Percentiles rank a stretch among this genome's conserved stretches.
Evolutionary conservation across 1,139 yeast species (phyloP).

Genomic region (Protomyces macrosporus): DNA sequence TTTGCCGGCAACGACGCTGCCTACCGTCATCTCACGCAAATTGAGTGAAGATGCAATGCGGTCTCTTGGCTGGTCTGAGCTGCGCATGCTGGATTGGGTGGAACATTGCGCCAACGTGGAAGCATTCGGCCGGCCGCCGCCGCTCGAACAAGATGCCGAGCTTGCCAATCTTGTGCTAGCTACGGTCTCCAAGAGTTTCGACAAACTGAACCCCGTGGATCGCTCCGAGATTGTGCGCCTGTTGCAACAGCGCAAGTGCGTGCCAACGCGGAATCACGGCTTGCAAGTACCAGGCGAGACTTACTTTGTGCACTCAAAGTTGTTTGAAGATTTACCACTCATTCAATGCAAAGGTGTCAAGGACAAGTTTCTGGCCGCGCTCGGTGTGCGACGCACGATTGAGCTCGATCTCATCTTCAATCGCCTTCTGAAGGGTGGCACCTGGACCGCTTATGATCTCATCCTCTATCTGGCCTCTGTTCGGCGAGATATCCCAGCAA

Average conservation of each 20-base stretch:
- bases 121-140: conserved; percentile 5
- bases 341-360: conserved; percentile 36
- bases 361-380: conserved; percentile 36
- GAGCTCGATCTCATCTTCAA: conserved; percentile 43
- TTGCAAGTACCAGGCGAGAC: conserved; percentile 40
- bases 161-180: conserved; percentile 37
- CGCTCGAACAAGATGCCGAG: conserved; percentile 33
- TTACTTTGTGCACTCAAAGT: conserved; percentile 37
- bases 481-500: conserved; percentile 19
- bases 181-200: conserved; percentile 36
- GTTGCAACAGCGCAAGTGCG: conserved; percentile 36
- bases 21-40: conserved; percentile 33
- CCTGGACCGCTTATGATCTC: conserved; percentile 42
- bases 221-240: conserved; percentile 30
- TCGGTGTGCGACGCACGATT: conserved; percentile 43
- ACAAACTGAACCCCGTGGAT: conserved; percentile 27
- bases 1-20: conserved; percentile 39
- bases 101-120: conserved; percentile 31
- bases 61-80: conserved; percentile 36
- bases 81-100: conserved; percentile 37
- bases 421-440: conserved; percentile 37
- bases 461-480: conserved; percentile 38
- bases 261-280: conserved; percentile 42
- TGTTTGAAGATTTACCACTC: conserved; percentile 43
- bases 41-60: conserved; percentile 32